phyloP scores from a whole-genome alignment of 2,329 filamentous ascomycete species.

The Diplodia corticola region DNA sequence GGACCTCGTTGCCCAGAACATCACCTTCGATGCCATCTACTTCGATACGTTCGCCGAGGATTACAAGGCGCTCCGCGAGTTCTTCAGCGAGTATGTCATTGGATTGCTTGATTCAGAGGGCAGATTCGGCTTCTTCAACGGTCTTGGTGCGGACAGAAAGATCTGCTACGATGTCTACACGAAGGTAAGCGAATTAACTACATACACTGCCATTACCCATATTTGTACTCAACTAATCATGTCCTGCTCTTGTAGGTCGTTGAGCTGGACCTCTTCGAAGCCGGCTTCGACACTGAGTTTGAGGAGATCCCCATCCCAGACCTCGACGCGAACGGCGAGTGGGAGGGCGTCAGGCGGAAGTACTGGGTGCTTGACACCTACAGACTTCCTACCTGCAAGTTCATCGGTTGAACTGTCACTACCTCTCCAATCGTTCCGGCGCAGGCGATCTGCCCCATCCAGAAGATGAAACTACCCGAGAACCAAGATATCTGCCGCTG shows the following conservation, averaged over 20 bases:
- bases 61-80: conserved; percentile 78
- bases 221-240: conserved; percentile 1
- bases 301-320: conserved; percentile 72
- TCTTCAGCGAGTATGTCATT: conserved; percentile 86
- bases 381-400: conserved; percentile 71
- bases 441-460: neutral
- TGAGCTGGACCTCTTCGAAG: conserved; percentile 86
- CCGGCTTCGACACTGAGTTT: conserved; percentile 88
- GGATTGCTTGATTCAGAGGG: conserved; percentile 67
- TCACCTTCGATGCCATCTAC: conserved; percentile 64
- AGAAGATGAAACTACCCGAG: neutral
- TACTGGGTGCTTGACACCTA: conserved; percentile 89
- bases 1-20: conserved; percentile 45
- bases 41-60: conserved; percentile 98
- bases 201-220: conserved; percentile 9
- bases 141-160: conserved; percentile 85
- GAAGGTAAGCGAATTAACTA: conserved; percentile 50
- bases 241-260: conserved; percentile 53
- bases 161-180: conserved; percentile 97
- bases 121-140: conserved; percentile 65
- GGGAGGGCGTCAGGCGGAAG: conserved; percentile 82
- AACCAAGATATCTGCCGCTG: neutral
- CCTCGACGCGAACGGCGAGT: conserved; percentile 71
- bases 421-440: neutral
- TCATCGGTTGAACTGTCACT: conserved; percentile 58